Percentiles rank a stretch among this genome's conserved stretches.
Conservation (phyloP, 2,329 filamentous ascomycete genomes). For the Tetracladium maxilliforme region DNA sequence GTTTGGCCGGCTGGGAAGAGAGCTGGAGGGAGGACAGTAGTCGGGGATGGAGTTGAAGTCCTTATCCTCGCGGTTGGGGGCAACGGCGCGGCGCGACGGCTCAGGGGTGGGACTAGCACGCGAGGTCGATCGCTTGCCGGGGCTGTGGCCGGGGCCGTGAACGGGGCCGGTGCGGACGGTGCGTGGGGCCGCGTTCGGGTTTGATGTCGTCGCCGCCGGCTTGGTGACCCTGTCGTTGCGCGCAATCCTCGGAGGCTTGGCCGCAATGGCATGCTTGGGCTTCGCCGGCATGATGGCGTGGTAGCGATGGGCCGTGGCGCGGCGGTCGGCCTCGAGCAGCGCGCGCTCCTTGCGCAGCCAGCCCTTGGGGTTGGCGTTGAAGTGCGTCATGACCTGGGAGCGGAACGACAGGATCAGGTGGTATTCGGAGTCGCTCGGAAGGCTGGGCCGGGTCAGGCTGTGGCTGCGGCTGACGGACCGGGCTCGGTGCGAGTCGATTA, state of each 20-base stretch:
- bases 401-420: constrained; percentile 34
- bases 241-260: background rate
- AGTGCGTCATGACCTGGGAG: constrained; percentile 28
- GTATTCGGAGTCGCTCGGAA: constrained; percentile 36
- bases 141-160: background rate
- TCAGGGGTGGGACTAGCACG: constrained; percentile 12
- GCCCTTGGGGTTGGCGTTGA: constrained; percentile 9
- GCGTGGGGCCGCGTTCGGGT: constrained; percentile 1
- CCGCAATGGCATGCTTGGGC: background rate
- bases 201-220: background rate
- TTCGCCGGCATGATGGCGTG: constrained; percentile 10
- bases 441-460: constrained; percentile 23
- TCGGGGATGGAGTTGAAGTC: constrained; percentile 61
- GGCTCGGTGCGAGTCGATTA: constrained; percentile 17
- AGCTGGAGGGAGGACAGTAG: constrained; percentile 53
- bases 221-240: too few species aligned
- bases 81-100: constrained; percentile 21
- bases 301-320: constrained; percentile 7
- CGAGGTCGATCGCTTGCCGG: constrained; percentile 3
- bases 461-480: constrained; percentile 7
- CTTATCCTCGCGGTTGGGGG: constrained; percentile 66
- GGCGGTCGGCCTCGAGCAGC: constrained; percentile 11
- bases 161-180: constrained; percentile 3
- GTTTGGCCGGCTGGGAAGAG: constrained; percentile 52
- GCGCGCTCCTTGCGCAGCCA: constrained; percentile 12